Evolutionary conservation across 2,329 filamentous ascomycete genomes (phyloP).

Genomic region (Diaporthe vexans): DNA sequence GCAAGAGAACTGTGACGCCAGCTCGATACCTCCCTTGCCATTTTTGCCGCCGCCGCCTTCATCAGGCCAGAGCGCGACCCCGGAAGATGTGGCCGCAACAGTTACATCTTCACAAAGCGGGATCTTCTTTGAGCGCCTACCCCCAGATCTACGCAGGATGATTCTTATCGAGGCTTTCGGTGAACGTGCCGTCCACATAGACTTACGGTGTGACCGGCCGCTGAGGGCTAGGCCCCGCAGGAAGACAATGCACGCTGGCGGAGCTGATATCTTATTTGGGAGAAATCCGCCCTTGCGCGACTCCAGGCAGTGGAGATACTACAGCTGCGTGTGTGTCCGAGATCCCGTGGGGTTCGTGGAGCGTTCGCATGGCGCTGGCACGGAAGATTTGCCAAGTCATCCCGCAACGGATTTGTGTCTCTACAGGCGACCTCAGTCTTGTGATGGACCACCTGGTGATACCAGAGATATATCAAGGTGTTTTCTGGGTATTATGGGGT

Average conservation of each 20-base stretch:
- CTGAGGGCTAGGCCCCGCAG: background rate
- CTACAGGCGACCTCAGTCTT: background rate
- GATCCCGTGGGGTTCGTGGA: constrained; percentile 20
- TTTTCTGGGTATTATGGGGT: constrained; percentile 29
- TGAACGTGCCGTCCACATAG: constrained; percentile 15
- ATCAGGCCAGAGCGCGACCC: background rate
- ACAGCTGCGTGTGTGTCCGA: constrained; percentile 33
- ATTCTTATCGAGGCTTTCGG: constrained; percentile 35
- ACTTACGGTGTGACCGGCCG: background rate
- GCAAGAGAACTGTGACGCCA: background rate
- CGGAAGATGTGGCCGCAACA: background rate
- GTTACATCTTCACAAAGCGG: background rate
- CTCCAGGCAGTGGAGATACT: constrained; percentile 25
- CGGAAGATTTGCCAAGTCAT: background rate
- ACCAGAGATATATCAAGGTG: background rate
- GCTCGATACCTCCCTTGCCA: background rate
- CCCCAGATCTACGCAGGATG: constrained; percentile 25
- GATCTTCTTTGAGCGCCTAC: constrained; percentile 27
- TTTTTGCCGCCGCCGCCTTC: background rate
- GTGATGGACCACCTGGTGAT: background rate
- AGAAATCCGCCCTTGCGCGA: background rate
- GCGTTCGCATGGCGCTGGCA: background rate
- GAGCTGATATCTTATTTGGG: background rate
- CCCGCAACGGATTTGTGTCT: constrained; percentile 6
- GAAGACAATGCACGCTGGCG: background rate